Evolutionary conservation across 2,329 filamentous ascomycete species (phyloP).

Genomic region (Parastagonospora nodorum): DNA sequence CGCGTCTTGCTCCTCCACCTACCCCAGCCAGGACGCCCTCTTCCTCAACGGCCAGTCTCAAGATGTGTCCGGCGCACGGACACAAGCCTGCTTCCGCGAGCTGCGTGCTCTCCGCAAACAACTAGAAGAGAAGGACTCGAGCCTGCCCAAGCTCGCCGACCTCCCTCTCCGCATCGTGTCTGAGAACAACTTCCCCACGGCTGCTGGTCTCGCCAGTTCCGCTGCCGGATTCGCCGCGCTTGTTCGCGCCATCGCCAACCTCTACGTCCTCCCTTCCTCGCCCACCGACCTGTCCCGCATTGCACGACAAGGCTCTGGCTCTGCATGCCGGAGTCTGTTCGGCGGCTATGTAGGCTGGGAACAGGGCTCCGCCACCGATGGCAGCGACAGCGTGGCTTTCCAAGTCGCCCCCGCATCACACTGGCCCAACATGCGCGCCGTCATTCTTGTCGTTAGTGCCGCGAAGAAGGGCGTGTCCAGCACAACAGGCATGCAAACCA

Average conservation of each 20-base stretch:
- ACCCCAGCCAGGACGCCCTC: conserved; percentile 70
- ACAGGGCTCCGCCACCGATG: conserved; percentile 75
- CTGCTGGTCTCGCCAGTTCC: conserved; percentile 76
- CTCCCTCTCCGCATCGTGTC: conserved; percentile 85
- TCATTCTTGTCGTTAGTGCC: conserved; percentile 88
- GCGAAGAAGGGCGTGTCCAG: conserved; percentile 96
- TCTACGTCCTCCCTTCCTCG: conserved; percentile 83
- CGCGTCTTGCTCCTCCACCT: conserved; percentile 81
- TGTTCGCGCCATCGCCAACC: conserved; percentile 84
- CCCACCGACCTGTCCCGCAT: conserved; percentile 85
- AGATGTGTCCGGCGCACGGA: conserved; percentile 84
- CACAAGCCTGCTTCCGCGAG: conserved; percentile 91
- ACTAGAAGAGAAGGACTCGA: conserved; percentile 73
- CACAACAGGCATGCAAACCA: conserved; percentile 96
- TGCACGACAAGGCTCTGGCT: conserved; percentile 91
- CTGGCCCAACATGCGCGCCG: conserved; percentile 93
- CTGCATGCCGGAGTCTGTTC: conserved; percentile 89
- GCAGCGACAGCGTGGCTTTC: conserved; percentile 84
- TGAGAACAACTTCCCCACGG: conserved; percentile 99
- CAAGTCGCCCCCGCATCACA: conserved; percentile 86
- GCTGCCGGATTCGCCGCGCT: conserved; percentile 71
- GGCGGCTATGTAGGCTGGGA: conserved; percentile 97
- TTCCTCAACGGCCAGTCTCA: conserved; percentile 82
- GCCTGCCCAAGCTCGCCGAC: conserved; percentile 79
- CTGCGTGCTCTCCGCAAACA: conserved; percentile 76